Evolutionary conservation across 2,329 filamentous ascomycete species (phyloP).

Genomic region (Paecilomyces dactylethromorphus): DNA sequence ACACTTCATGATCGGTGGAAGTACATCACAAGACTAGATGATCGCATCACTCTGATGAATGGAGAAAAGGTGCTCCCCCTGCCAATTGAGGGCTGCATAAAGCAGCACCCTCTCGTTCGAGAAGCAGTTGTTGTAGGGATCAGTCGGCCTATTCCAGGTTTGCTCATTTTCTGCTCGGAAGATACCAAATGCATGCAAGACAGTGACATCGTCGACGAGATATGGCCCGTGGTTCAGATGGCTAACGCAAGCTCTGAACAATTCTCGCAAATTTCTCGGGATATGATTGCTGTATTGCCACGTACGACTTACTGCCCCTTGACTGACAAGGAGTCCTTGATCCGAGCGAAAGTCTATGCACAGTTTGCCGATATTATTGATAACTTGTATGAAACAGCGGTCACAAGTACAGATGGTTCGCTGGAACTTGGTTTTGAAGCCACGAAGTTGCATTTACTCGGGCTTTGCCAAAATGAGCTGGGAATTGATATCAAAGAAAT

Average conservation of each 20-base stretch:
- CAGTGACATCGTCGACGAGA: slow-evolving; percentile 25
- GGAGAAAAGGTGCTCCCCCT: slow-evolving; percentile 29
- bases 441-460: slow-evolving; percentile 27
- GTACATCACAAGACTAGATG: slow-evolving; percentile 25
- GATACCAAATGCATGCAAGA: slow-evolving; percentile 18
- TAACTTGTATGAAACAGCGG: slow-evolving; percentile 14
- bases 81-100: slow-evolving; percentile 25
- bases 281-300: slow-evolving; percentile 32
- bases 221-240: slow-evolving; percentile 32
- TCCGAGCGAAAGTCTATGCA: slow-evolving; percentile 44
- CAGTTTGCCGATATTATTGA: slow-evolving; percentile 40
- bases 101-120: slow-evolving; percentile 22
- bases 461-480: slow-evolving; percentile 22
- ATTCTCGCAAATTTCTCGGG: slow-evolving; percentile 39
- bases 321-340: slow-evolving; percentile 51
- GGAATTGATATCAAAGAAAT: slow-evolving; percentile 23
- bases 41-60: slow-evolving; percentile 25
- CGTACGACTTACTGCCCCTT: slow-evolving; percentile 35
- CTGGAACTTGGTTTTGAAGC: slow-evolving; percentile 26
- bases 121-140: slow-evolving; percentile 26
- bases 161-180: slow-evolving; percentile 20
- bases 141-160: slow-evolving; percentile 17
- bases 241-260: slow-evolving; percentile 37
- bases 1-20: slow-evolving; percentile 24
- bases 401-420: slow-evolving; percentile 11